Evolutionary conservation across 1,139 yeast genomes (phyloP).

Genomic region (Blastobotrys illinoisensis): DNA sequence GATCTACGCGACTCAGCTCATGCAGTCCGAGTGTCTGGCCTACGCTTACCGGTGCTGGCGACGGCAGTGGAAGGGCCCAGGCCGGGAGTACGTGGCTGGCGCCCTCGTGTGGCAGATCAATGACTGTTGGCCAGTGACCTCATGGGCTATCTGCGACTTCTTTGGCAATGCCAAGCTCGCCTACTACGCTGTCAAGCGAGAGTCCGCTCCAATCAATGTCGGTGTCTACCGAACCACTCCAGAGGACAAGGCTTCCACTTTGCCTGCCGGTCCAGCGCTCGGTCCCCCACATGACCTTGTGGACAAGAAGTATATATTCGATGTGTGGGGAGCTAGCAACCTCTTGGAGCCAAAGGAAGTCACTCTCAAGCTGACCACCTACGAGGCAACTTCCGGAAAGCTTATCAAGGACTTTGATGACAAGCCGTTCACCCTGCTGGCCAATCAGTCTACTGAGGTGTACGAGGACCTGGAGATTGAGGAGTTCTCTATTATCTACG

Average conservation of each 20-base stretch:
- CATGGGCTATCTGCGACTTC: slow-evolving; percentile 45
- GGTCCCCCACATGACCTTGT: slow-evolving; percentile 27
- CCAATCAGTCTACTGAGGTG: slow-evolving; percentile 38
- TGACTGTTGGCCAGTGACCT: slow-evolving; percentile 48
- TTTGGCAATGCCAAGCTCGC: slow-evolving; percentile 41
- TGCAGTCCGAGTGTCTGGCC: slow-evolving; percentile 47
- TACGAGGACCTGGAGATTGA: slow-evolving; percentile 18
- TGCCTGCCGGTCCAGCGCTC: slow-evolving; percentile 8
- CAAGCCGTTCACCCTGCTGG: slow-evolving; percentile 23
- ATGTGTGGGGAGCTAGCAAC: slow-evolving; percentile 43
- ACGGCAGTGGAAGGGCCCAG: slow-evolving; percentile 40
- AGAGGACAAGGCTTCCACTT: slow-evolving; percentile 12
- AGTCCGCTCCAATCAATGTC: slow-evolving; percentile 34
- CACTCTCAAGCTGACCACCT: slow-evolving; percentile 32
- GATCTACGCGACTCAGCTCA: slow-evolving; percentile 46
- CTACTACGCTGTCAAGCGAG: slow-evolving; percentile 44
- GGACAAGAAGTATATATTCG: slow-evolving; percentile 29
- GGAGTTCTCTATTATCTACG: slow-evolving; percentile 26
- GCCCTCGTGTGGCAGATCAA: slow-evolving; percentile 48
- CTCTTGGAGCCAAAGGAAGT: slow-evolving; percentile 26
- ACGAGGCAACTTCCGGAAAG: slow-evolving; percentile 34
- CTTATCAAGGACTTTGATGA: slow-evolving; percentile 18
- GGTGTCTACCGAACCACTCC: slow-evolving; percentile 35
- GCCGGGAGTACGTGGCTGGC: slow-evolving; percentile 37
- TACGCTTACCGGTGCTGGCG: slow-evolving; percentile 46